Base-by-base conservation (phyloP, 1,284 basidiomycete genomes). In the Pseudozyma thailandica region DNA sequence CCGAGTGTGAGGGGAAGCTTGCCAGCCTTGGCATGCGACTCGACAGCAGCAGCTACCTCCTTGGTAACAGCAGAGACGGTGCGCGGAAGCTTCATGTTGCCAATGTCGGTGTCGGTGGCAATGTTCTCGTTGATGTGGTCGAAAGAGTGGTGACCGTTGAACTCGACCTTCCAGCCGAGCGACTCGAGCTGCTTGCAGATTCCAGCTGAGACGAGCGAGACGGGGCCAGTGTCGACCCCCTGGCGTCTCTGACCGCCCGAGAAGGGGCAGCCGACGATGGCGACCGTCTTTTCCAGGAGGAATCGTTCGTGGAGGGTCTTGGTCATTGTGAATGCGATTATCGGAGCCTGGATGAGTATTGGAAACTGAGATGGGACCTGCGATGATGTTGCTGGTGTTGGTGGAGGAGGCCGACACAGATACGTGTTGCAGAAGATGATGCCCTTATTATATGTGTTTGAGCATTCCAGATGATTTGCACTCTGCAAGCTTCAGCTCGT, bases 1-100 rank as follows among this genome's bases (percentile, higher is more conserved):
- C 95, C 96, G n/a, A 98, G 86, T 1, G 94, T 98, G 15, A 98
- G 85, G 3, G 94, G 91, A 37, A 98, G 85, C 80, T 90, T 88
- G 9, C 94, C 93, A 52, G 88, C 88, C 84, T 87, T 87, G 31
- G 89, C 89, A 83, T 94, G 91, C 13, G 83, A 87, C 18, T 89
- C 89, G 20, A 98, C 91, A 28, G 85, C 89, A 35, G 88, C 85
- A n/a, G 92, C 89, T 27, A 98, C 90, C 44, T 89, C 87, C 84
- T 92, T 84, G 74, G 89, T 90, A 49, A 97, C 94, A n/a, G 87
- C 86, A 20, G 79, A 72, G 27, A 79, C 79, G 25, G 69, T 70
- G 16, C 74, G 61, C 4, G 78, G 79, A 35, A 77, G 69, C 66
- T 78, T 78, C 66, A 81, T 78, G 16, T 54, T 73, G 50, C 72